Base-by-base conservation (phyloP, 164 flowering plant genomes). In the Sedum album region DNA sequence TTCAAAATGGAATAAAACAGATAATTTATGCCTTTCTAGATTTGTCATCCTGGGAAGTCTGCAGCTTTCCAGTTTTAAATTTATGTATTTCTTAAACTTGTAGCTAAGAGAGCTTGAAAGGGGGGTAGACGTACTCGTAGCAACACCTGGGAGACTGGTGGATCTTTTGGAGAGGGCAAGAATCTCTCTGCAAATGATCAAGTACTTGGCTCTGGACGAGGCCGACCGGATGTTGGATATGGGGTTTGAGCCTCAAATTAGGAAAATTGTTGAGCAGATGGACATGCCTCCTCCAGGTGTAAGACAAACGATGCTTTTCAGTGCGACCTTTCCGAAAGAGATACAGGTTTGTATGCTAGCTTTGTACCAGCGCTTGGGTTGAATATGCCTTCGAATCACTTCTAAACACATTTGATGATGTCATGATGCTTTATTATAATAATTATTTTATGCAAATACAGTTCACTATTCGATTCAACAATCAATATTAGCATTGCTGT, bases 161-260 rank as follows among this genome's bases (percentile, higher is more conserved):
- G 93, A 88, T 81, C 74, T 88, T 73, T 77, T 88, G 67, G 95
- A 89, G 76, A 86, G 90, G 70, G 90, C 95, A 51, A 78, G 87
- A 76, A 86, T 88, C 23, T 83, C 88, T 31, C 71, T 88, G 36
- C 85, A 84, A 77, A 82, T 86, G 87, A 82, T 86, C 17, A 78
- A 73, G 68, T 84, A 84, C 72, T 76, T 86, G 68, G 89, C 93
- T 75, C 82, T 88, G n/a, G 93, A 84, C 61, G 93, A 88, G 83
- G 92, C 89, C 51, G 89, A 87, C 73, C 77, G 89, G 66, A 88
- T 88, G 94, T 76, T 88, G 67, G 94, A 88, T 78, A 88, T 88
- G 94, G 91, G 94, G 48, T 88, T 86, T 77, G 94, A 86, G 73
- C 94, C 94, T 48, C 94, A 88, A 70, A 88, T 88, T 61, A 78